These are phyloP conservation scores for Penicillium sp. DNA, from an alignment of 2,329 filamentous ascomycete species.

Conservation along the genomic window DNA sequence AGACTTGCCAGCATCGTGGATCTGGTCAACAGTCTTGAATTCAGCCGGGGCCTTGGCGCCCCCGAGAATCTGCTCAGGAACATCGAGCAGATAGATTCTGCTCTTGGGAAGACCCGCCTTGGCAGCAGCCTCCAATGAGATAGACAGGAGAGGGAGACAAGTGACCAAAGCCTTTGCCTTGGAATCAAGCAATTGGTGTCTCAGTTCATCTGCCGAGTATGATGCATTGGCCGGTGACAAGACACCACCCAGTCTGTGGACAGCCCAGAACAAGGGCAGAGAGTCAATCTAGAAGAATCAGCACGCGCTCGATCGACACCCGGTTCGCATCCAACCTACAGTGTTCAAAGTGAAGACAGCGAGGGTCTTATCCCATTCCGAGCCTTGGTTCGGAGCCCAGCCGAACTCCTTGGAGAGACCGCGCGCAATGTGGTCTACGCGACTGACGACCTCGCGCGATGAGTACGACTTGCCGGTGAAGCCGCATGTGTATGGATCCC, in stretches of 20 bases:
- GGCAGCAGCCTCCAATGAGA: conserved; percentile 65
- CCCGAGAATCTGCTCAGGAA: conserved; percentile 59
- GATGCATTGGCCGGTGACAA: conserved; percentile 74
- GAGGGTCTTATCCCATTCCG: conserved; percentile 80
- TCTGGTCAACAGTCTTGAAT: conserved; percentile 67
- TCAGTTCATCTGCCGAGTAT: conserved; percentile 69
- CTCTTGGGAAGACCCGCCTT: conserved; percentile 64
- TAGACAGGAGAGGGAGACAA: conserved; percentile 66
- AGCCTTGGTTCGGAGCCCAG: conserved; percentile 69
- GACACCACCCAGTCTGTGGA: conserved; percentile 74
- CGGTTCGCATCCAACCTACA: conserved; percentile 47
- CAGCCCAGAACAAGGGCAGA: conserved; percentile 70
- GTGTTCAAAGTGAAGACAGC: conserved; percentile 80
- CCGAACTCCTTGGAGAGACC: conserved; percentile 70
- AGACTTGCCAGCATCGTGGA: conserved; percentile 62
- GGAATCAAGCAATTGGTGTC: conserved; percentile 71
- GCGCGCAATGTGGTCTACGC: conserved; percentile 68
- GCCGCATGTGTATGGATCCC: conserved; percentile 75
- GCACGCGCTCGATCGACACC: neutral
- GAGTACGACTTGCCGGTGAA: conserved; percentile 69
- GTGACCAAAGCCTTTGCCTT: conserved; percentile 72
- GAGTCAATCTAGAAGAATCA: conserved; percentile 67
- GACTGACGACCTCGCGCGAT: conserved; percentile 62
- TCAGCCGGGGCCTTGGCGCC: conserved; percentile 44
- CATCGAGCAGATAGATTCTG: conserved; percentile 68